These are phyloP conservation scores for Rosa multiflora DNA, from an alignment of 306 rosid genomes.

Conservation along the genomic window DNA sequence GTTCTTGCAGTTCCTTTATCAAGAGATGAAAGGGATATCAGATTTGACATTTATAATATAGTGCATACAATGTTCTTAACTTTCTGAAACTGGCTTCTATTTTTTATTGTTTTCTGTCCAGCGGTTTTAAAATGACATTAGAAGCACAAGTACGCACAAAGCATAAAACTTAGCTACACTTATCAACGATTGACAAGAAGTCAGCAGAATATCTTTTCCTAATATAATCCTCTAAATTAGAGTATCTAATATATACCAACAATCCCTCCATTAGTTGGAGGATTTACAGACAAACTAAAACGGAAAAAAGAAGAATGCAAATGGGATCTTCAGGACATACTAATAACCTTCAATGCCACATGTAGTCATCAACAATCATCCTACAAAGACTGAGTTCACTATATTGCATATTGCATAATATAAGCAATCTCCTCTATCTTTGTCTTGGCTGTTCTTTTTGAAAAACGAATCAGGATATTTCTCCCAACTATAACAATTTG, in stretches of 20 bases:
- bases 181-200: background rate
- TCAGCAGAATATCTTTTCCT: background rate
- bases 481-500: background rate
- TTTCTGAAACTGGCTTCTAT: background rate
- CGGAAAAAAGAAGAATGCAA: background rate
- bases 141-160: background rate
- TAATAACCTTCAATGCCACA: background rate
- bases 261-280: constrained; percentile 5
- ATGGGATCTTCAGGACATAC: background rate
- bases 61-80: background rate
- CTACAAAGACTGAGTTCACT: background rate
- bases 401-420: background rate
- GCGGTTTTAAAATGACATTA: background rate
- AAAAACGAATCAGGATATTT: background rate
- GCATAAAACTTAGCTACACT: background rate
- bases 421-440: background rate
- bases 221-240: background rate
- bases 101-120: background rate
- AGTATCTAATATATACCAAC: background rate
- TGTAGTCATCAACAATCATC: background rate
- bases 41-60: constrained; percentile 7
- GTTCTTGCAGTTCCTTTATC: constrained; percentile 88
- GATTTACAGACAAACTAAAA: background rate
- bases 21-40: constrained; percentile 25
- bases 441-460: background rate